phyloP scores from a whole-genome alignment of 176 grass and related monocot species.

The Pharus latifolius region DNA sequence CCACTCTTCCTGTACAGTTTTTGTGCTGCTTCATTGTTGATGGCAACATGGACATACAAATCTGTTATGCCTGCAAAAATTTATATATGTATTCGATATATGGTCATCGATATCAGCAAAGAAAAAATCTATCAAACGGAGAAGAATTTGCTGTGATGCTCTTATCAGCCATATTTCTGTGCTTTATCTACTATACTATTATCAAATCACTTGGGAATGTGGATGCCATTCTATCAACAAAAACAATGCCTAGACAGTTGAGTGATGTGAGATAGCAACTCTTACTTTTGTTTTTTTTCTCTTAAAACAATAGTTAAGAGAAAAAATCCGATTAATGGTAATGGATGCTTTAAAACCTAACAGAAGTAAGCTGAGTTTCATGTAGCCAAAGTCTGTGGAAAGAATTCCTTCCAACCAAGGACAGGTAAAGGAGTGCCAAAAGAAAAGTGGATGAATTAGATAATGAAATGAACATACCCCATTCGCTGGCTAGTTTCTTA shows the following conservation, averaged over 20 bases:
- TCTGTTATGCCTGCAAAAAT: constrained; percentile 74
- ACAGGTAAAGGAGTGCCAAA: not conserved
- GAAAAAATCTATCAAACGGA: not conserved
- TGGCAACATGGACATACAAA: constrained; percentile 91
- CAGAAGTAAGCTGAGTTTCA: not conserved
- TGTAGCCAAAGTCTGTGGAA: not conserved
- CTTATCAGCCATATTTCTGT: not conserved
- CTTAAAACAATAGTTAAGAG: not conserved
- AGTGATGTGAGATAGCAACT: not conserved
- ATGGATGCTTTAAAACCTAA: not conserved
- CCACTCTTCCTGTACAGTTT: constrained; percentile 82
- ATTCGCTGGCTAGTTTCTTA: constrained; percentile 56
- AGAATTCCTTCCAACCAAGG: not conserved
- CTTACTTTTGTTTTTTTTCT: not conserved
- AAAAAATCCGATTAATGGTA: not conserved
- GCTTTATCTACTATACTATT: too few species aligned
- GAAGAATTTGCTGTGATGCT: not conserved
- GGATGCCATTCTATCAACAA: not conserved
- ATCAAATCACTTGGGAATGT: not conserved
- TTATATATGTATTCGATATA: not conserved
- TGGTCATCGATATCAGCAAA: not conserved
- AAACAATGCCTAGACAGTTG: not conserved
- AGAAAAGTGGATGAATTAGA: not conserved
- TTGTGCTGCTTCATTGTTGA: constrained; percentile 65
- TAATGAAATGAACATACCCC: constrained; percentile 45